Conservation (phyloP, 495 filamentous ascomycete genomes). For the Neurospora cerealis region DNA sequence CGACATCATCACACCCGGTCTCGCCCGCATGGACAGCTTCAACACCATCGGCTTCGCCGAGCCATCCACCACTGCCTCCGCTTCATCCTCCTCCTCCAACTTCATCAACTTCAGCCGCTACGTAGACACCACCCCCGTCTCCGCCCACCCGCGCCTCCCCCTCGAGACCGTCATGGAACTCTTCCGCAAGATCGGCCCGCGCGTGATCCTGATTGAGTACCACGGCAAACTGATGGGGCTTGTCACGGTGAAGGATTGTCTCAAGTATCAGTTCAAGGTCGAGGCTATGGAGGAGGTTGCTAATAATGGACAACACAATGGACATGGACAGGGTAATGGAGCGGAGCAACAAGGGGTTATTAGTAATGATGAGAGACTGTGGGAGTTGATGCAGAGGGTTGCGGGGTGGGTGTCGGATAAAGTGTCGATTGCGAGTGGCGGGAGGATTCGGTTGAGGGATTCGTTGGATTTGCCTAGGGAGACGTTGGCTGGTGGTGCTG, state of each 20-base stretch:
- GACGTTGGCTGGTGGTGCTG: not conserved
- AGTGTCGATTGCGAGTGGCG: slow-evolving; percentile 37
- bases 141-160: slow-evolving; percentile 83
- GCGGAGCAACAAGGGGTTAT: slow-evolving; percentile 21
- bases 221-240: slow-evolving; percentile 72
- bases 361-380: slow-evolving; percentile 54
- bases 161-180: slow-evolving; percentile 98
- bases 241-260: slow-evolving; percentile 93
- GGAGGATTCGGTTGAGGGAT: slow-evolving; percentile 35
- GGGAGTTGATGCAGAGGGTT: slow-evolving; percentile 49
- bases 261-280: slow-evolving; percentile 96
- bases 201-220: slow-evolving; percentile 88
- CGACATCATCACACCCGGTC: slow-evolving; percentile 40
- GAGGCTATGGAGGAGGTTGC: slow-evolving; percentile 68
- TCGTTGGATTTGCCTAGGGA: slow-evolving; percentile 20
- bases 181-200: slow-evolving; percentile 95
- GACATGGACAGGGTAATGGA: not conserved
- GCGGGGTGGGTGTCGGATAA: slow-evolving; percentile 47
- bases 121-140: slow-evolving; percentile 81
- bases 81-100: slow-evolving; percentile 50
- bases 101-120: slow-evolving; percentile 78
- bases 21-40: slow-evolving; percentile 20
- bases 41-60: slow-evolving; percentile 4
- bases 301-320: not conserved
- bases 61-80: slow-evolving; percentile 13